Evolutionary conservation across 371 early-diverging fungal species (phyloP).

Genomic region (Apophysomyces sp.): DNA sequence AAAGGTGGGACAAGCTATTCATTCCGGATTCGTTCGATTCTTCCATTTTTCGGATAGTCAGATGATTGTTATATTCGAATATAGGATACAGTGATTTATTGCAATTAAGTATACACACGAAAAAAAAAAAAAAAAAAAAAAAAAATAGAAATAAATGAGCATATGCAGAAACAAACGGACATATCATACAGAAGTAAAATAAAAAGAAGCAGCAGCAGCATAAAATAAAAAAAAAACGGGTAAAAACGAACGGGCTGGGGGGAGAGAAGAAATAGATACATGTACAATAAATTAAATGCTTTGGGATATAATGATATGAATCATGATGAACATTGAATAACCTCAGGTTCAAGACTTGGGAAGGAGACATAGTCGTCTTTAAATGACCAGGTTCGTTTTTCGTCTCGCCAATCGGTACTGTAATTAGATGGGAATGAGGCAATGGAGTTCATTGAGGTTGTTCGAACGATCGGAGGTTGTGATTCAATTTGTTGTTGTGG

Average conservation of each 20-base stretch:
- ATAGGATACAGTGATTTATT: background rate
- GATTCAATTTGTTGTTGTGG: background rate
- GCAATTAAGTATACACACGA: background rate
- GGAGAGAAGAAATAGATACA: no score
- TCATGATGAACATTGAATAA: background rate
- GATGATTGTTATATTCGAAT: background rate
- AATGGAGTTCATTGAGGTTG: conserved; percentile 11
- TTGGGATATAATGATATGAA: background rate
- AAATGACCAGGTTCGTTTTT: conserved; percentile 30
- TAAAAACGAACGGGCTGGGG: background rate
- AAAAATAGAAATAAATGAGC: background rate
- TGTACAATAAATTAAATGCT: background rate
- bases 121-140: background rate
- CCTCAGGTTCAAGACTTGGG: conserved; percentile 19
- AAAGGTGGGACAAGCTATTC: background rate
- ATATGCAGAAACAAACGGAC: background rate
- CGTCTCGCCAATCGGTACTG: conserved; percentile 22
- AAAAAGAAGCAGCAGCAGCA: background rate
- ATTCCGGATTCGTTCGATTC: background rate
- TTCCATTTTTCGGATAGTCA: background rate
- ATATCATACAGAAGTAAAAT: background rate
- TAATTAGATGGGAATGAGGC: conserved; percentile 10
- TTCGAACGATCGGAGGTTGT: conserved; percentile 5
- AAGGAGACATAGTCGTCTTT: conserved; percentile 40
- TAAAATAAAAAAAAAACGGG: background rate